Conservation (phyloP, 2,329 filamentous ascomycete genomes). For the Talaromyces sp. region DNA sequence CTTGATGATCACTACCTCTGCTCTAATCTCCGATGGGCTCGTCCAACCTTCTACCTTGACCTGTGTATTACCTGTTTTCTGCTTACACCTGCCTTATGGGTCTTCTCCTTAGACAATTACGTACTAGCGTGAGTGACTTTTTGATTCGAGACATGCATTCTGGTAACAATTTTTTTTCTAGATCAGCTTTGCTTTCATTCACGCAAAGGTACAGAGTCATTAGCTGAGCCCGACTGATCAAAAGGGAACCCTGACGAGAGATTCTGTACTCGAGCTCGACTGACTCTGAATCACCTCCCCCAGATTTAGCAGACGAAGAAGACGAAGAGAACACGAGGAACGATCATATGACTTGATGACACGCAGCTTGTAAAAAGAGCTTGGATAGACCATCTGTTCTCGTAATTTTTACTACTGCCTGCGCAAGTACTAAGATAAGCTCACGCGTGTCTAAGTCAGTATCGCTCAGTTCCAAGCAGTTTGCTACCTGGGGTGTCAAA, state of each 20-base stretch:
- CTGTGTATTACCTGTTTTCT: neutral
- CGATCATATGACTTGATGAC: constrained; percentile 11
- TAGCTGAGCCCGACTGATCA: constrained; percentile 7
- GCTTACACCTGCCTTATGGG: constrained; percentile 2
- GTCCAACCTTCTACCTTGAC: constrained; percentile 9
- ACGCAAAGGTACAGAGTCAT: neutral
- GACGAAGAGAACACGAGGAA: neutral
- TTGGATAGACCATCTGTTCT: neutral
- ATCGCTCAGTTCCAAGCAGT: neutral
- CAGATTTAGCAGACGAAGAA: neutral
- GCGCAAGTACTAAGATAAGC: neutral
- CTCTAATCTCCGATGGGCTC: constrained; percentile 14
- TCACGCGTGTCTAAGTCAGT: neutral
- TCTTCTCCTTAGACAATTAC: neutral
- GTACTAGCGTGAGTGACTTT: neutral
- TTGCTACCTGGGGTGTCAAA: neutral
- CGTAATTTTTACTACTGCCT: neutral
- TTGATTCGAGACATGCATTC: constrained; percentile 10
- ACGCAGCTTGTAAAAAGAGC: constrained; percentile 13
- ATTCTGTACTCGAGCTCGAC: neutral
- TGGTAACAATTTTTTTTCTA: neutral
- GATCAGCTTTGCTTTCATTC: neutral
- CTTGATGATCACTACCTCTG: constrained; percentile 11
- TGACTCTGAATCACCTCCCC: neutral
- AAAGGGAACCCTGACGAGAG: neutral